phyloP scores from a whole-genome alignment of 139 green algal genomes.

The Chlorella sp. region DNA sequence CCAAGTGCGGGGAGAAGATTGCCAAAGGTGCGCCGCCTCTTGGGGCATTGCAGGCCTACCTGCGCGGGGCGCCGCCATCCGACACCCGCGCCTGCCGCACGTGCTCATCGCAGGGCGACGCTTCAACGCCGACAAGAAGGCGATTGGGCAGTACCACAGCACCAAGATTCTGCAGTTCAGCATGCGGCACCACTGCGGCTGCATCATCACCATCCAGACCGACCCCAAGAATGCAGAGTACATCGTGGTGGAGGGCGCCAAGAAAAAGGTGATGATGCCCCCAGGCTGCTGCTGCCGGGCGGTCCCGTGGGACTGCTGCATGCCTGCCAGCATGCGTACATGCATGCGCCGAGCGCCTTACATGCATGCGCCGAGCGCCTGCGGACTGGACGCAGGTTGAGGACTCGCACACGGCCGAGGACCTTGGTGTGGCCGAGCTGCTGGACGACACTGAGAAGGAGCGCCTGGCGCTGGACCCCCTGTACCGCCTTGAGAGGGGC shows the following conservation, averaged over 20 bases:
- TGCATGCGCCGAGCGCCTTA: background rate
- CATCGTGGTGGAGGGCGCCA: slow-evolving; percentile 62
- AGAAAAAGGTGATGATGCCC: slow-evolving; percentile 54
- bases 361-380: background rate
- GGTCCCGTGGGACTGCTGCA: background rate
- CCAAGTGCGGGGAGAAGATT: slow-evolving; percentile 82
- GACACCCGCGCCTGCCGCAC: no score
- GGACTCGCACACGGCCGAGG: slow-evolving; percentile 41
- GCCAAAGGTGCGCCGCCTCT: slow-evolving; percentile 69
- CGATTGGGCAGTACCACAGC: slow-evolving; percentile 71
- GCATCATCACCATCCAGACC: slow-evolving; percentile 86
- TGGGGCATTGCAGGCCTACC: no score
- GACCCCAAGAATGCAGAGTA: slow-evolving; percentile 91
- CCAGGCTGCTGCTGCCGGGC: no score
- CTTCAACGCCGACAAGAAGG: slow-evolving; percentile 98
- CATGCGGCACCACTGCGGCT: slow-evolving; percentile 87
- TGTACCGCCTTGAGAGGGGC: slow-evolving; percentile 47
- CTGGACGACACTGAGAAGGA: slow-evolving; percentile 39
- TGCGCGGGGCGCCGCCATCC: no score
- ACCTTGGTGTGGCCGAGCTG: slow-evolving; percentile 58
- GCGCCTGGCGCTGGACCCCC: slow-evolving; percentile 37
- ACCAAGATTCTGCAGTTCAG: slow-evolving; percentile 90
- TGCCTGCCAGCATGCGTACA: background rate
- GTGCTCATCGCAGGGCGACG: slow-evolving; percentile 67
- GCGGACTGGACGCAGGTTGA: slow-evolving; percentile 41